Evolutionary conservation across 148 eudicot genomes (phyloP).

Genomic region (Arbutus unedo): DNA sequence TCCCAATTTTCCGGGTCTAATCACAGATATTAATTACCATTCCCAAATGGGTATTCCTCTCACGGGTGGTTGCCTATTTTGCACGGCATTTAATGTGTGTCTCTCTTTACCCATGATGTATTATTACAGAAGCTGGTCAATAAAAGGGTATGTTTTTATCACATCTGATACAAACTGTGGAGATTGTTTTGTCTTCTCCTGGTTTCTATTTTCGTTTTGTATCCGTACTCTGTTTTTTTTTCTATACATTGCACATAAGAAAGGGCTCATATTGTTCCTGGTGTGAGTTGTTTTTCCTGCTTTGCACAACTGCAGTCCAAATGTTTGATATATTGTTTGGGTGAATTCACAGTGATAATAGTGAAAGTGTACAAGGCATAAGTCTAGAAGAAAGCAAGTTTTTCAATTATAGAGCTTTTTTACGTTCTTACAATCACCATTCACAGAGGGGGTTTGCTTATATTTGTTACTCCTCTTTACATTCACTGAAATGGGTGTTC

Average conservation of each 20-base stretch:
- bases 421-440: not conserved
- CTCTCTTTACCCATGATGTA: slow-evolving; percentile 4
- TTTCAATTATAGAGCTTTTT: not conserved
- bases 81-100: slow-evolving; percentile 12
- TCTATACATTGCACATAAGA: not conserved
- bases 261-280: not conserved
- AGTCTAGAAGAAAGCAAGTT: not conserved
- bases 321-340: slow-evolving; percentile 6
- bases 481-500: slow-evolving; percentile 7
- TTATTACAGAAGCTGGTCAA: slow-evolving; percentile 7
- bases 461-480: not conserved
- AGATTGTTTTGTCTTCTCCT: not conserved
- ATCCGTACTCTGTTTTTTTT: not conserved
- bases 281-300: not conserved
- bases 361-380: not conserved
- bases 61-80: slow-evolving; percentile 11
- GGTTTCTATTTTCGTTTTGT: not conserved
- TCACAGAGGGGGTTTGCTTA: not conserved
- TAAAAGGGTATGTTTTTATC: slow-evolving; percentile 1
- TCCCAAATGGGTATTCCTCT: not conserved
- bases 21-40: not conserved
- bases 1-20: not conserved
- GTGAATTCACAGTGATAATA: not conserved
- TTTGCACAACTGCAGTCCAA: not conserved
- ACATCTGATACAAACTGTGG: not conserved